A percentile compares a stretch with the other conserved stretches of the same genome.
Conservation (phyloP, 108 stramenopile species). For the Epithemia pelagica region DNA sequence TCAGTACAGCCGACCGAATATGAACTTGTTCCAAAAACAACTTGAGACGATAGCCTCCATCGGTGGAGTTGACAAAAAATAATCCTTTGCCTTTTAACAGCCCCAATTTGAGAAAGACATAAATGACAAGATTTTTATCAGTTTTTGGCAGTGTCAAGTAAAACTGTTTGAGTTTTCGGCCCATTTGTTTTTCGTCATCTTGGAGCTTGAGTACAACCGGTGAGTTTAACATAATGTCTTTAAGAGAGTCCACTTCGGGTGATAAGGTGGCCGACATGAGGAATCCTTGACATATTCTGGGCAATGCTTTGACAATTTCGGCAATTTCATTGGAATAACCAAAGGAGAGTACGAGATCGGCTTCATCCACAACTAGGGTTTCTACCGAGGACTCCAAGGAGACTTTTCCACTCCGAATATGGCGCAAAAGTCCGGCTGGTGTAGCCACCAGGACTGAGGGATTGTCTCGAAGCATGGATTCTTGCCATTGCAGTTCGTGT, state of each 20-base stretch:
- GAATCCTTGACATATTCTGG: slow-evolving; percentile 93
- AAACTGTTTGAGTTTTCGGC: slow-evolving; percentile 85
- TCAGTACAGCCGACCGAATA: slow-evolving; percentile 92
- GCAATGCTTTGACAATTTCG: slow-evolving; percentile 76
- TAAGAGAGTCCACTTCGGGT: slow-evolving; percentile 84
- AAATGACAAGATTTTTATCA: slow-evolving; percentile 90
- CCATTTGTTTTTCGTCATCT: slow-evolving; percentile 51
- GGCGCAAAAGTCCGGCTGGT: slow-evolving; percentile 65
- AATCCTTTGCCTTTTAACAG: slow-evolving; percentile 93
- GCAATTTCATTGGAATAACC: slow-evolving; percentile 90
- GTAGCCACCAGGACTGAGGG: slow-evolving; percentile 75
- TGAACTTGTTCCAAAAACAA: slow-evolving; percentile 97
- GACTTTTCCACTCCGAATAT: slow-evolving; percentile 51
- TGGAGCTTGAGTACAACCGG: slow-evolving; percentile 93
- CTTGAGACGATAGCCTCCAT: slow-evolving; percentile 91
- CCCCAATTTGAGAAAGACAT: slow-evolving; percentile 90
- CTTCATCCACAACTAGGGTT: slow-evolving; percentile 96
- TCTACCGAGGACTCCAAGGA: slow-evolving; percentile 57
- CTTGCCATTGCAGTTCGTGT: slow-evolving; percentile 47
- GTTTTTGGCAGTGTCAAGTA: slow-evolving; percentile 66
- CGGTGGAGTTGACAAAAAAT: slow-evolving; percentile 94
- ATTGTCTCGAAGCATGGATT: slow-evolving; percentile 70
- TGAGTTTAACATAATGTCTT: slow-evolving; percentile 88
- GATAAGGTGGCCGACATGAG: slow-evolving; percentile 97
- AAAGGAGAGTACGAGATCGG: slow-evolving; percentile 96